Evolutionary conservation across 1,284 basidiomycete species (phyloP), one percentile per base, ranked within the genome.

Genomic region (Sporisorium graminicola): DNA sequence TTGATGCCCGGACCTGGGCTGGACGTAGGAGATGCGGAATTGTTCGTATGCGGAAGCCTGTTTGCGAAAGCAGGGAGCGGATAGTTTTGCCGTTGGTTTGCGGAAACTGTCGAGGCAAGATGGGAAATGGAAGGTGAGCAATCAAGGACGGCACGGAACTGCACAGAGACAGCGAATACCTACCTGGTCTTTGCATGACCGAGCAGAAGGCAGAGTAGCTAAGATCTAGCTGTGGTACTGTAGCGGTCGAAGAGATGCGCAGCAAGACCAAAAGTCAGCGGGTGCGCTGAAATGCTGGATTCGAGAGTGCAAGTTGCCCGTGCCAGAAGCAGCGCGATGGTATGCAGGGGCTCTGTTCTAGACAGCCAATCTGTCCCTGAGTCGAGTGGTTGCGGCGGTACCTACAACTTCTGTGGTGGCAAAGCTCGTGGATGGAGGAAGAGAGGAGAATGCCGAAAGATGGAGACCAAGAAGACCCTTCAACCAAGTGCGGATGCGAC

Each of bases 151-250:
- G 10, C 12, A 56, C 5, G 35, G 24, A 22, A 35, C n/a, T 18
- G 35, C 26, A 13, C 37, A 40, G 37, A 18, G 16, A 18, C 13
- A 24, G 44, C 37, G 29, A 29, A 12, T 24, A 66, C 69, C 24
- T 66, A 72, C 69, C 70, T 58, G 72, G 66, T 61, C 72, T 74
- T 56, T 74, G 72, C 72, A 74, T 74, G 59, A 54, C 66, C 65
- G 47, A 74, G 65, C 65, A 61, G 54, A 65, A 61, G 35, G 31
- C 5, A 12, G 26, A 46, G 18, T 49, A 49, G 27, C 47, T 31
- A 49, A 49, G 47, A 49, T 49, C 27, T 49, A 49, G 47, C 47
- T 49, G 31, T 16, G 29, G 7, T 27, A n/a, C 47, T 49, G 47
- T 49, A 29, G 26, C 47, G 27, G 31, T n/a, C 22, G 58, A 14